Evolutionary conservation across 768 basidiomycete species (phyloP).

Genomic region (Pleurotus ostreatus): DNA sequence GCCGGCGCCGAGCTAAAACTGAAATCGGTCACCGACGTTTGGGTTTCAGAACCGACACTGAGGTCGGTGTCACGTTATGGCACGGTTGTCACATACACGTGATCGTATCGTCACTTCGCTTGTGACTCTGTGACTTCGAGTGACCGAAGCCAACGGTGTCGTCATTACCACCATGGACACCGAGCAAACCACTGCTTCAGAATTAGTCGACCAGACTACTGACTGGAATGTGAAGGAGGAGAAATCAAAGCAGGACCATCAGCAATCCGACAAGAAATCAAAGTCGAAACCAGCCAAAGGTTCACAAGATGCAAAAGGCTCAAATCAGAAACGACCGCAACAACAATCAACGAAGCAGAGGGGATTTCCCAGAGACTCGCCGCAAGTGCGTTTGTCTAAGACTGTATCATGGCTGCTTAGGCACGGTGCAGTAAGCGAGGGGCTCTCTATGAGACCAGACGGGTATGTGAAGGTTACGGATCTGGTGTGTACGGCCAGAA

Average conservation of each 20-base stretch:
- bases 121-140: too few relatives aligned
- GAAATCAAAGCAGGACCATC: too few relatives aligned
- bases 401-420: conserved; percentile 89
- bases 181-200: too few relatives aligned
- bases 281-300: not conserved
- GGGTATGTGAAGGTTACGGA: conserved; percentile 83
- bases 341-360: conserved; percentile 40
- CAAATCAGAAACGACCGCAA: conserved; percentile 1
- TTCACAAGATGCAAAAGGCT: not conserved
- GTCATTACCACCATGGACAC: too few relatives aligned
- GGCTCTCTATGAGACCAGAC: conserved; percentile 72
- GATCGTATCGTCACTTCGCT: too few relatives aligned
- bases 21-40: not conserved
- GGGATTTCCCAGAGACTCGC: conserved; percentile 59
- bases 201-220: too few relatives aligned
- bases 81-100: not conserved
- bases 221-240: too few relatives aligned
- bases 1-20: not conserved
- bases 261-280: not conserved
- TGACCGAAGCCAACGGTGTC: too few relatives aligned
- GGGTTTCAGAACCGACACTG: not conserved
- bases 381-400: conserved; percentile 74
- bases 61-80: not conserved
- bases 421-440: conserved; percentile 79
- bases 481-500: conserved; percentile 52